phyloP scores from a whole-genome alignment of 208 protist genomes.

The Leishmania lainsoni region DNA sequence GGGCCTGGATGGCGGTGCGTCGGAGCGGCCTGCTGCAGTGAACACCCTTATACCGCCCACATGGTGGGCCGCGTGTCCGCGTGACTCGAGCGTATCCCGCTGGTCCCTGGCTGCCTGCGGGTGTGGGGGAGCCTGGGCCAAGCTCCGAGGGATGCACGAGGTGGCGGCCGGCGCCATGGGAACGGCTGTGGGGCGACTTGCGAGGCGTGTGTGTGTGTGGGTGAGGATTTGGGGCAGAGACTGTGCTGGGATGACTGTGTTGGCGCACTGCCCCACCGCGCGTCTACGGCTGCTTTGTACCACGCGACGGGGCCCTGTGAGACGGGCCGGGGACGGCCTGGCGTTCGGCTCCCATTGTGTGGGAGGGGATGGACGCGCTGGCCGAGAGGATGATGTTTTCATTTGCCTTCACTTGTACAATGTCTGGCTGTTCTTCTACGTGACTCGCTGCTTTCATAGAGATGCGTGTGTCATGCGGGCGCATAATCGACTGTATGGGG shows the following conservation, averaged over 20 bases:
- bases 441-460: neutral
- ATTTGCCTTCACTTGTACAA: neutral
- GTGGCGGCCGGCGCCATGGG: neutral
- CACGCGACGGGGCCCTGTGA: neutral
- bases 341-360: neutral
- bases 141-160: neutral
- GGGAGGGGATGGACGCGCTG: neutral
- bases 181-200: neutral
- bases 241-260: neutral
- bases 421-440: neutral
- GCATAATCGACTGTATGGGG: too few relatives aligned
- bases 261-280: neutral
- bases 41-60: neutral
- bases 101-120: neutral
- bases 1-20: neutral
- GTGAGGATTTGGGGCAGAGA: neutral
- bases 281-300: neutral
- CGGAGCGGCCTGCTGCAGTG: neutral
- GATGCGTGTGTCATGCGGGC: too few relatives aligned
- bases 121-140: neutral
- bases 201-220: neutral
- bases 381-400: neutral
- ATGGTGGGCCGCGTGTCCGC: neutral
- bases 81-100: neutral
- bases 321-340: too few relatives aligned